Evolutionary conservation across 768 basidiomycete genomes (phyloP).

Genomic region (Mycena sanguinolenta): DNA sequence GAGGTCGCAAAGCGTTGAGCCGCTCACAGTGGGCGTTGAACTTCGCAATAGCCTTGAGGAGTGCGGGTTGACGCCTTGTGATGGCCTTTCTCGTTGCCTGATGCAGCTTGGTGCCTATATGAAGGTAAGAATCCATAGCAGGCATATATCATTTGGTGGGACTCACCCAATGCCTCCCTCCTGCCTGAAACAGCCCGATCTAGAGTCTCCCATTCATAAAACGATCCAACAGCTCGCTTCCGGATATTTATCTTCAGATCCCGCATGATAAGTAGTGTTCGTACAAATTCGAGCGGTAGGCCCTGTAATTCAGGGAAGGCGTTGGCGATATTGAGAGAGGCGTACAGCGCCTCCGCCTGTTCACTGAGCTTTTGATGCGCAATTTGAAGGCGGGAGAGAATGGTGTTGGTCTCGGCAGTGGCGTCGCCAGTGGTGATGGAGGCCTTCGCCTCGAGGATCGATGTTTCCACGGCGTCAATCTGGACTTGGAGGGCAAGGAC

Average conservation of each 20-base stretch:
- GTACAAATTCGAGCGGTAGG: slow-evolving; percentile 46
- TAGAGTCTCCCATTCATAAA: slow-evolving; percentile 54
- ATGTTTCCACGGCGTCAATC: slow-evolving; percentile 41
- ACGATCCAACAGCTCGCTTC: slow-evolving; percentile 48
- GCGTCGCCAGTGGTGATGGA: slow-evolving; percentile 25
- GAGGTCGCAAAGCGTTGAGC: neutral
- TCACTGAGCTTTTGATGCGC: slow-evolving; percentile 39
- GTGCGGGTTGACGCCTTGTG: slow-evolving; percentile 45
- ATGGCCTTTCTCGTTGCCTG: slow-evolving; percentile 50
- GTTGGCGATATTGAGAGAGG: slow-evolving; percentile 50
- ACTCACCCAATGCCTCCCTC: slow-evolving; percentile 49
- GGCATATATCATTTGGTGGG: neutral
- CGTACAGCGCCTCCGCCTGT: slow-evolving; percentile 48
- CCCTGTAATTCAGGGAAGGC: slow-evolving; percentile 49
- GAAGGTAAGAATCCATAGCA: neutral
- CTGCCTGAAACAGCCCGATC: slow-evolving; percentile 48
- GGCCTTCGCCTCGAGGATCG: slow-evolving; percentile 33
- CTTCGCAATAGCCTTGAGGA: slow-evolving; percentile 46
- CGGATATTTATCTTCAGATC: slow-evolving; percentile 57
- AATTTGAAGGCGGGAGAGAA: slow-evolving; percentile 39
- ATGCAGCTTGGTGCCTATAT: slow-evolving; percentile 50
- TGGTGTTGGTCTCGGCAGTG: neutral
- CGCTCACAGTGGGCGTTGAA: slow-evolving; percentile 42
- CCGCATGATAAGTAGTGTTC: slow-evolving; percentile 47
- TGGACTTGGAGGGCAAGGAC: slow-evolving; percentile 48